Conservation (phyloP, 2,329 filamentous ascomycete genomes). For the Colletotrichum kahawae region DNA sequence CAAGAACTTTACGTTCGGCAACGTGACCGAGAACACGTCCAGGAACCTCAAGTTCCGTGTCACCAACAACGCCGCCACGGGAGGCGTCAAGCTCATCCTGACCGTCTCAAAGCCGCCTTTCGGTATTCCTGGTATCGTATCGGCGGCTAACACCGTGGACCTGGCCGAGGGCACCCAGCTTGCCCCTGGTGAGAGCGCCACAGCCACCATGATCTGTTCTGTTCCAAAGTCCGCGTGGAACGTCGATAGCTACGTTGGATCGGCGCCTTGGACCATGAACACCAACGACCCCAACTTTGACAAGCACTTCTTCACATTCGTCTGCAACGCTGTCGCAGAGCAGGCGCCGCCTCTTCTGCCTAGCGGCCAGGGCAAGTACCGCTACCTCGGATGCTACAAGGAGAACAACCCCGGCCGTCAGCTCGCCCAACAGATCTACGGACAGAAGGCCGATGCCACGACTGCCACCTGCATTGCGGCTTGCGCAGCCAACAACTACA, state of each 20-base stretch:
- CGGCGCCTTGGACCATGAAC: constrained; percentile 61
- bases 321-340: constrained; percentile 55
- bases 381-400: constrained; percentile 59
- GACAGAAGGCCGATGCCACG: constrained; percentile 41
- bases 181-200: constrained; percentile 52
- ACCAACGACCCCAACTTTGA: constrained; percentile 56
- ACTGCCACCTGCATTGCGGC: constrained; percentile 49
- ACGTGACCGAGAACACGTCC: constrained; percentile 57
- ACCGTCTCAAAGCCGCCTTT: constrained; percentile 68
- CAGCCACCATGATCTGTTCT: constrained; percentile 58
- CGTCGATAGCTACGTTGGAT: constrained; percentile 51
- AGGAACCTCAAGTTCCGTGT: constrained; percentile 55
- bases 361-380: constrained; percentile 51
- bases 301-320: constrained; percentile 58
- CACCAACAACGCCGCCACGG: constrained; percentile 53
- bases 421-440: constrained; percentile 46
- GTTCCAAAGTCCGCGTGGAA: constrained; percentile 64
- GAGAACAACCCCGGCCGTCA: constrained; percentile 62
- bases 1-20: constrained; percentile 58
- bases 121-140: constrained; percentile 57
- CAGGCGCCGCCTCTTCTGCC: constrained; percentile 54
- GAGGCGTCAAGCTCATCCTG: constrained; percentile 53
- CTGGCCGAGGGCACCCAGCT: constrained; percentile 61
- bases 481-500: constrained; percentile 39
- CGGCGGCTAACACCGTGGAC: constrained; percentile 59